phyloP scores from a whole-genome alignment of 140 eudicot species.

The Ambrosia hybrid region DNA sequence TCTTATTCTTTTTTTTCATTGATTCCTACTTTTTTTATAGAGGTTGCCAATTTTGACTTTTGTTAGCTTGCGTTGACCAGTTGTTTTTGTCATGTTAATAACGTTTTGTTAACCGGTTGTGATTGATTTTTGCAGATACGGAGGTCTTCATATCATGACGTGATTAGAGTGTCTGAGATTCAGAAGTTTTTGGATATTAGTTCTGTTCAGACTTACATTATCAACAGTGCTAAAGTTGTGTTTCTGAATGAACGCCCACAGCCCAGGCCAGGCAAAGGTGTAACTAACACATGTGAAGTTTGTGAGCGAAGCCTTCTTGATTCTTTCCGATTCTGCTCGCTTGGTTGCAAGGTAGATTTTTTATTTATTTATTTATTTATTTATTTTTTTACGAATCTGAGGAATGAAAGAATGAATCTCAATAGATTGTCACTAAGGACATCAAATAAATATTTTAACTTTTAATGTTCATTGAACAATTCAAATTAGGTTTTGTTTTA shows the following conservation, averaged over 20 bases:
- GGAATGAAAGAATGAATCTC: too few relatives aligned
- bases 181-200: slow-evolving; percentile 68
- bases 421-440: too few relatives aligned
- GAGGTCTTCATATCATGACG: slow-evolving; percentile 91
- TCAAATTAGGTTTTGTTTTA: too few relatives aligned
- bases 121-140: slow-evolving; percentile 50
- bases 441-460: too few relatives aligned
- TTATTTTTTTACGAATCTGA: too few relatives aligned
- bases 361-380: neutral
- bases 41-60: slow-evolving; percentile 7
- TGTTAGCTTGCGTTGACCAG: neutral
- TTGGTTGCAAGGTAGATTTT: slow-evolving; percentile 76
- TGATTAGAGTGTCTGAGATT: slow-evolving; percentile 74
- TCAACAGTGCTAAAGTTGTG: slow-evolving; percentile 84
- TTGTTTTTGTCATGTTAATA: neutral
- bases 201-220: slow-evolving; percentile 75
- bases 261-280: slow-evolving; percentile 88
- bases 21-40: neutral
- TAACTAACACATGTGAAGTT: slow-evolving; percentile 72
- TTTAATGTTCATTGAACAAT: too few relatives aligned
- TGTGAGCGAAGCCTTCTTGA: slow-evolving; percentile 84
- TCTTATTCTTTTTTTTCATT: neutral
- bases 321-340: slow-evolving; percentile 80
- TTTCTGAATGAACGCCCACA: slow-evolving; percentile 86
- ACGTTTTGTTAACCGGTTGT: neutral